A percentile compares a stretch with the other conserved stretches of the same genome.
Evolutionary conservation across 1,139 yeast genomes (phyloP).

Genomic region (Pichiaceae sp.): DNA sequence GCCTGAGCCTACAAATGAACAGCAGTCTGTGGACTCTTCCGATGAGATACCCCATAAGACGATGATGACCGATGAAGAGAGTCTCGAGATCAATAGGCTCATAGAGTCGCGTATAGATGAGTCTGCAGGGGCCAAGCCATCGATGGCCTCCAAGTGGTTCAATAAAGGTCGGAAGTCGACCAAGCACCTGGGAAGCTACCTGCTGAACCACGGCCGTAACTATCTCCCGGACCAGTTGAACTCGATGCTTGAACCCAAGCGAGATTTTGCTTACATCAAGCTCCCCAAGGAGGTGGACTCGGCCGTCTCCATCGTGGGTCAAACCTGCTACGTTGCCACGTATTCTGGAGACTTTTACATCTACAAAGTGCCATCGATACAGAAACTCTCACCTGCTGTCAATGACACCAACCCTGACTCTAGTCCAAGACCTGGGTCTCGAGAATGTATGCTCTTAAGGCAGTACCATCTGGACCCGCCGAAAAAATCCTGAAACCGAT

Average conservation of each 20-base stretch:
- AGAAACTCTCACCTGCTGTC: constrained; percentile 13
- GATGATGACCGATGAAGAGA: constrained; percentile 17
- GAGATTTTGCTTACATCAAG: constrained; percentile 30
- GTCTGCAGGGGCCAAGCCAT: not conserved
- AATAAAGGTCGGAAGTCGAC: constrained; percentile 11
- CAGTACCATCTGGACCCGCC: constrained; percentile 20
- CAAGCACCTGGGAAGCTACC: constrained; percentile 11
- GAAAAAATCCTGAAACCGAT: constrained; percentile 2
- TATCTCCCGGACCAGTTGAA: constrained; percentile 24
- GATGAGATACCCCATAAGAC: constrained; percentile 12
- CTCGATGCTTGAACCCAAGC: constrained; percentile 29
- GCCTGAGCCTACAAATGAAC: not conserved
- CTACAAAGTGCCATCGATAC: constrained; percentile 6
- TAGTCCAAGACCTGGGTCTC: not conserved
- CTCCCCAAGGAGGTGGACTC: constrained; percentile 14
- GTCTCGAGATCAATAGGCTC: constrained; percentile 15
- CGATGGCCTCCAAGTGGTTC: constrained; percentile 5
- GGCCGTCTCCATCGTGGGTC: constrained; percentile 15
- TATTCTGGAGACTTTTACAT: constrained; percentile 13
- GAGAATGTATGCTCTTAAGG: constrained; percentile 28
- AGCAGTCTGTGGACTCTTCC: not conserved
- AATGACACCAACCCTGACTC: constrained; percentile 14
- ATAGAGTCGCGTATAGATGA: constrained; percentile 10
- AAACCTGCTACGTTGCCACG: constrained; percentile 18
- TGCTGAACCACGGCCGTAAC: constrained; percentile 16